These are phyloP conservation scores for Phialocephala subalpina DNA, from an alignment of 2,329 filamentous ascomycete species.

Conservation along the genomic window DNA sequence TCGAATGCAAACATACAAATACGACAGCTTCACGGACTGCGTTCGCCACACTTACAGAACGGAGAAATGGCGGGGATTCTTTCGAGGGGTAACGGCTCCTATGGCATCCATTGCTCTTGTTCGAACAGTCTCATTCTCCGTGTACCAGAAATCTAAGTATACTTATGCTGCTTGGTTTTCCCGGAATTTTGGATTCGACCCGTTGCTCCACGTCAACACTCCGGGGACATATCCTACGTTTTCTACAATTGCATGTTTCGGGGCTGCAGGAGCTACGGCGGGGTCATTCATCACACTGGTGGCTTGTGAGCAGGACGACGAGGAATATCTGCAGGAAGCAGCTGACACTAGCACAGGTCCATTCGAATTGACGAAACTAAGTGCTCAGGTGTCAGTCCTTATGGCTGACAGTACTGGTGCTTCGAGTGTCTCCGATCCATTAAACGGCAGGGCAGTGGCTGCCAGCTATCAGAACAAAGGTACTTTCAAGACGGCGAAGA, in stretches of 20 bases:
- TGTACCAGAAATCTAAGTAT: conserved; percentile 82
- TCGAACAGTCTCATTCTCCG: conserved; percentile 79
- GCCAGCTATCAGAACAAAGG: conserved; percentile 81
- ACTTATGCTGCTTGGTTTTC: conserved; percentile 75
- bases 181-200: conserved; percentile 71
- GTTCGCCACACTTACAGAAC: conserved; percentile 77
- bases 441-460: conserved; percentile 52
- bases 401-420: conserved; percentile 65
- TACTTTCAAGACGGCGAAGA: conserved; percentile 77
- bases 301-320: conserved; percentile 65
- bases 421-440: conserved; percentile 44
- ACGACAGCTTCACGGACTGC: conserved; percentile 77
- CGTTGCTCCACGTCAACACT: conserved; percentile 75
- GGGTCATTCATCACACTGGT: conserved; percentile 82
- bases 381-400: conserved; percentile 83
- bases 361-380: conserved; percentile 90
- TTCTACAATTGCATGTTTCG: conserved; percentile 79
- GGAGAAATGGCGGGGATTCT: conserved; percentile 80
- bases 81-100: conserved; percentile 83
- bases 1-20: conserved; percentile 87
- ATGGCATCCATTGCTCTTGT: conserved; percentile 81
- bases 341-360: conserved; percentile 60
- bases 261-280: conserved; percentile 78
- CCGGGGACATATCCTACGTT: conserved; percentile 75
- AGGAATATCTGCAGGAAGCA: background rate